Percentiles rank a stretch among this genome's conserved stretches.
phyloP scores from a whole-genome alignment of 75 land plant species.

The Selaginella moellendorffii region DNA sequence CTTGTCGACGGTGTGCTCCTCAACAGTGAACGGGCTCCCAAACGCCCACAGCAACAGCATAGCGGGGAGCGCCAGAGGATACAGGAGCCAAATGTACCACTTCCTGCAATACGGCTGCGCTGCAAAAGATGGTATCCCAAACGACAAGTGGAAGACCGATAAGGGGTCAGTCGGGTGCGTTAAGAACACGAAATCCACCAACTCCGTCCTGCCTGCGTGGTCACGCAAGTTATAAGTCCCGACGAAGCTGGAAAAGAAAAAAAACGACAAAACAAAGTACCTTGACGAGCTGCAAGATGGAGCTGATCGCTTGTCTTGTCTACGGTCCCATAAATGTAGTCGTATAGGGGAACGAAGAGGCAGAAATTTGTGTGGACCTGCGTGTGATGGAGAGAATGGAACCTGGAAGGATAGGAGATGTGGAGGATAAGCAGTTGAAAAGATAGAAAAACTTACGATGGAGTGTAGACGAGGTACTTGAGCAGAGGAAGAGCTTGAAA shows the following conservation, averaged over 20 bases:
- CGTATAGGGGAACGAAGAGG: conserved; percentile 83
- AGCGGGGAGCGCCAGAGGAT: conserved; percentile 32
- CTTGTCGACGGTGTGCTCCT: conserved; percentile 31
- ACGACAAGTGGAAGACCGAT: conserved; percentile 42
- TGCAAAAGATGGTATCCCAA: conserved; percentile 50
- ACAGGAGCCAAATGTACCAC: conserved; percentile 46
- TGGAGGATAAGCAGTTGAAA: no score
- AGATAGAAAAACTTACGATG: conserved; percentile 37
- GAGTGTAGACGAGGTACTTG: conserved; percentile 85
- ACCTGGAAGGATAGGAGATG: conserved; percentile 34
- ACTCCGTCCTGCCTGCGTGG: conserved; percentile 23
- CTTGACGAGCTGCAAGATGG: conserved; percentile 27
- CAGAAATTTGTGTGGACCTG: conserved; percentile 79
- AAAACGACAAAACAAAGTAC: background rate
- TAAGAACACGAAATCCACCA: conserved; percentile 46
- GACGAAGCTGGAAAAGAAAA: background rate
- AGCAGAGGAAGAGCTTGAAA: conserved; percentile 58
- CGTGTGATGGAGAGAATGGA: conserved; percentile 78
- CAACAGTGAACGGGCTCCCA: conserved; percentile 35
- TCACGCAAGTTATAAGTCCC: background rate
- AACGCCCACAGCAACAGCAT: conserved; percentile 30
- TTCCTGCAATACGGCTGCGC: conserved; percentile 34
- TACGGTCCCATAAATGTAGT: conserved; percentile 51
- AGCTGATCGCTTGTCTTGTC: conserved; percentile 45
- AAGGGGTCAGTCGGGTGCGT: conserved; percentile 51